Evolutionary conservation across 1,284 basidiomycete genomes (phyloP), one percentile per base, ranked within the genome.

Genomic region (Butyriboletus appendiculatus): DNA sequence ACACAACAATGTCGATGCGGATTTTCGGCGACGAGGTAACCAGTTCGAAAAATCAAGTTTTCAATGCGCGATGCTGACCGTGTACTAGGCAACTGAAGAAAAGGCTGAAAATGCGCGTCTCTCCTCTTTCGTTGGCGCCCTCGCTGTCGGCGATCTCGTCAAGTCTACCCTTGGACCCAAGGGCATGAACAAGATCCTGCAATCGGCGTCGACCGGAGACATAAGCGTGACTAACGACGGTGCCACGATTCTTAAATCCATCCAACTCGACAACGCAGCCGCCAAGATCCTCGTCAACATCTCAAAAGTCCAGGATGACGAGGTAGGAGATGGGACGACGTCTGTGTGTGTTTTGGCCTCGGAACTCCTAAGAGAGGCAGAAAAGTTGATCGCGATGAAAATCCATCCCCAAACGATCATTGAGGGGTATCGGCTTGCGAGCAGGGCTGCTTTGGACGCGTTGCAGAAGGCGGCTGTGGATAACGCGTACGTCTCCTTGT

Each of bases 281-380:
- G 97, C 97, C 50, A 99, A 99, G 80, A 98, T 99, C 70, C 84
- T 99, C 50, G 97, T 99, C 68, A 98, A 99, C 76, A 99, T 99
- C 72, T 96, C 94, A n/a, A 99, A 99, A 72, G 96, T 98, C 16
- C 97, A 99, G 75, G 97, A 99, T 68, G 97, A 99, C 71, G 97
- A 99, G 75, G 89, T 99, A 44, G 97, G 97, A 16, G 97, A 98
- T 75, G 97, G 97, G 28, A 99, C 96, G 24, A 99, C 96, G 11
- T 88, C 82, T 48, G 96, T 99, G 35, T 95, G 93, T 59, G 96
- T 99, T 1, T 76, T 99, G 11, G 93, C 96, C 1, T 86, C 94
- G 12, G 97, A 99, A 70, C 75, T 99, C 55, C 71, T 99, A 60
- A 77, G 97, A 55, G 97, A 98, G 75, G 97, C 96, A 6, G 96